Conservation (phyloP, 164 flowering plant species). For the Piper betle region DNA sequence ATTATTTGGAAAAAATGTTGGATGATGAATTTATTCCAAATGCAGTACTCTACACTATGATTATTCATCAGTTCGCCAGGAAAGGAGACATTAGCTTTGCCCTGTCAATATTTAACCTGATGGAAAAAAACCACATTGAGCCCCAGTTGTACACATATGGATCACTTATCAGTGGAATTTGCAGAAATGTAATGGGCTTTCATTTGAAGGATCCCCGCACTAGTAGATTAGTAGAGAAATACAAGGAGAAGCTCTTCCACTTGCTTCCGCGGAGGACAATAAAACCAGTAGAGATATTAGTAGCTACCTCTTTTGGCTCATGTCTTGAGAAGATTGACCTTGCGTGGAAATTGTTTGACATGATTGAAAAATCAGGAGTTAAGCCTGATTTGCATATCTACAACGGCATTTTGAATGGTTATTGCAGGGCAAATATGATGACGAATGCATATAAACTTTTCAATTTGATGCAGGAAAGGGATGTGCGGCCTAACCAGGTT, state of each 20-base stretch:
- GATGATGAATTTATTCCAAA: constrained; percentile 40
- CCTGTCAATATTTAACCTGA: constrained; percentile 28
- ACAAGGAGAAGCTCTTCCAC: constrained; percentile 20
- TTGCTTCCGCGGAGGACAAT: constrained; percentile 20
- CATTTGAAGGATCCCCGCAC: constrained; percentile 7
- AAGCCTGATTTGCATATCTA: constrained; percentile 37
- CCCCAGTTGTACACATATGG: constrained; percentile 25
- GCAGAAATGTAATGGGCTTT: constrained; percentile 16
- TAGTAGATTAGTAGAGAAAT: constrained; percentile 9
- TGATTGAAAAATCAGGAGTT: constrained; percentile 10
- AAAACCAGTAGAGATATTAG: constrained; percentile 5
- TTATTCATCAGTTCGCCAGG: constrained; percentile 39
- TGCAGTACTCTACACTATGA: constrained; percentile 35
- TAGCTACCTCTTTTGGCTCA: constrained; percentile 7
- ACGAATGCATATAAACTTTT: constrained; percentile 32
- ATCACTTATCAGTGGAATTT: constrained; percentile 34
- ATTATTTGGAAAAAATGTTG: constrained; percentile 39
- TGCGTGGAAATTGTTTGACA: constrained; percentile 19
- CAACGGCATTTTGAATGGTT: constrained; percentile 33
- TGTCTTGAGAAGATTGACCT: constrained; percentile 19
- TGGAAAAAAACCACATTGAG: constrained; percentile 32
- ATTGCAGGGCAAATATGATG: constrained; percentile 27
- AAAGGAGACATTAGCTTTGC: constrained; percentile 42
- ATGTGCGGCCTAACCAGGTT: constrained; percentile 36
- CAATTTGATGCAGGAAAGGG: constrained; percentile 26